phyloP scores from a whole-genome alignment of 2,329 filamentous ascomycete species.

The Alternaria novae-zelandiae region DNA sequence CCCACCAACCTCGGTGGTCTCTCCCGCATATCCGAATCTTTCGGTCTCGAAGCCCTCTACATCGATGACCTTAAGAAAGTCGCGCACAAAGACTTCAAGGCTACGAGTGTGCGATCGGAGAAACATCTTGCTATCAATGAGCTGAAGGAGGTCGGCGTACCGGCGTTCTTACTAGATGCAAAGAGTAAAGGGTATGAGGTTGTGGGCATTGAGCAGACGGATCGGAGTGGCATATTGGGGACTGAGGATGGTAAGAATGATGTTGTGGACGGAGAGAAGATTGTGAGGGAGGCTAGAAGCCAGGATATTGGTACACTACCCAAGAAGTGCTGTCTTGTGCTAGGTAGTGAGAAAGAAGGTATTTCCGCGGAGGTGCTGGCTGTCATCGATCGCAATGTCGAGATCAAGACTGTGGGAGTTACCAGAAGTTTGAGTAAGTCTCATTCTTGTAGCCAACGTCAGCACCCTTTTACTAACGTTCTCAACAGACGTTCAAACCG shows the following conservation, averaged over 20 bases:
- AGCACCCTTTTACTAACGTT: neutral
- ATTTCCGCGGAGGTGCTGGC: slow-evolving; percentile 56
- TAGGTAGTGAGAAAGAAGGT: slow-evolving; percentile 60
- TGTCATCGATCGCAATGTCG: slow-evolving; percentile 59
- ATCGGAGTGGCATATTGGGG: slow-evolving; percentile 55
- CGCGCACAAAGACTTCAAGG: slow-evolving; percentile 57
- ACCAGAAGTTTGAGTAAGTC: slow-evolving; percentile 57
- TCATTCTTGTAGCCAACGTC: too few relatives aligned
- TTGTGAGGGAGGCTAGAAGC: neutral
- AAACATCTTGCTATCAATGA: slow-evolving; percentile 56
- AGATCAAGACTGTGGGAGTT: slow-evolving; percentile 59
- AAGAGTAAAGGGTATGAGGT: slow-evolving; percentile 57
- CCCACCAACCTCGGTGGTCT: slow-evolving; percentile 59
- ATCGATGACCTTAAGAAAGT: slow-evolving; percentile 51
- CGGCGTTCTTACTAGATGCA: slow-evolving; percentile 49
- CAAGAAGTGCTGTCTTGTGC: slow-evolving; percentile 52
- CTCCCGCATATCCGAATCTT: slow-evolving; percentile 59
- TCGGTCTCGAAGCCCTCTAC: slow-evolving; percentile 56
- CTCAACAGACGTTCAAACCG: slow-evolving; percentile 57
- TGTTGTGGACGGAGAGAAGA: neutral
- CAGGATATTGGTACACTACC: slow-evolving; percentile 39
- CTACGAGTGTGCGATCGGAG: slow-evolving; percentile 58
- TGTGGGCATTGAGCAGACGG: slow-evolving; percentile 63
- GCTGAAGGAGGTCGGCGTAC: slow-evolving; percentile 37
- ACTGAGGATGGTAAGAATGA: slow-evolving; percentile 13